Evolutionary conservation across 805 yeast species (phyloP), one percentile per base, ranked within the genome.

Genomic region (Wickerhamiella lipophila): DNA sequence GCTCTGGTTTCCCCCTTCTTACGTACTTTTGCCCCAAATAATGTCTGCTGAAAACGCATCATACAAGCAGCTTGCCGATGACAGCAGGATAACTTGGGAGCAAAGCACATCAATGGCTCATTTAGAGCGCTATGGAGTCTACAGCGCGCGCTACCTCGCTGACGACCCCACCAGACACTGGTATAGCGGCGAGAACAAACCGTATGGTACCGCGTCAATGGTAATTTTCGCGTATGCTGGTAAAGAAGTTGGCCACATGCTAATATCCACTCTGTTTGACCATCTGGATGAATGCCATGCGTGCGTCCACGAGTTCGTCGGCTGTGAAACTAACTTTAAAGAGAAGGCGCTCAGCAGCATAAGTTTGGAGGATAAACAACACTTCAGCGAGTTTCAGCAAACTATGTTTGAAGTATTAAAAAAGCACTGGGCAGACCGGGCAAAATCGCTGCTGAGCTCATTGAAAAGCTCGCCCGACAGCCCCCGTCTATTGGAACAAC

Each of bases 101-200:
- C 18, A 32, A 32, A 32, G 6, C 5, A 32, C 12, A 29, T 6
- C 6, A 12, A 11, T 29, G 12, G 4, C 15, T 6, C n/a, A 11
- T 29, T n/a, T 29, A 11, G 34, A 29, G 6, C 34, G 34, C 34
- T 32, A 32, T 15, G 38, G 38, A 32, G 9, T 32, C 21, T 32
- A 32, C 11, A 32, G 38, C 38, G 38, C 38, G 5, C 38, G 38
- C 38, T 32, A 32, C n/a, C 38, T 32, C 11, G 18, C 19, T n/a
- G 38, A 32, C 11, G 38, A 42, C 7, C 25, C 38, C 26, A 21
- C 6, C 26, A 13, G 19, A n/a, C 46, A 42, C 38, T 44, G 47
- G 47, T 44, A 30, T 15, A 5, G 5, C n/a, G 47, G 41, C 12
- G 47, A 44, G 12, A 22, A 22, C 11, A 23, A 23, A 11, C 26